Evolutionary conservation across 1,139 yeast genomes (phyloP), one percentile per base, ranked within the genome.

Genomic region (Pichia sp.): DNA sequence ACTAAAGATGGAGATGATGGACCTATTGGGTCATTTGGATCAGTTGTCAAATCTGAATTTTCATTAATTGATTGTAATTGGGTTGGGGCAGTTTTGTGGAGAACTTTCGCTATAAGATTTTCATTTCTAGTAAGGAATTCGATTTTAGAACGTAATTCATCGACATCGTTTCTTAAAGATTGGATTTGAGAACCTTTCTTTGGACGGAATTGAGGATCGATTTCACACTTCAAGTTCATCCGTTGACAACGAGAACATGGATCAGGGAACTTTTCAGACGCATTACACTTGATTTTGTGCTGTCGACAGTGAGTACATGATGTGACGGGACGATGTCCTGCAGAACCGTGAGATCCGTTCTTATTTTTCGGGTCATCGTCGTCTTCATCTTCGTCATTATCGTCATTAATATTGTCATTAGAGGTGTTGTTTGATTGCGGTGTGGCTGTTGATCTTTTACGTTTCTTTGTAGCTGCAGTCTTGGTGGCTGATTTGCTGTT

Each of bases 281-380:
- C 97, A 62, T 91, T 88, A 67, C 98, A 91, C 61, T 85, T 86
- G 67, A 90, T 89, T 67, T 91, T 91, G 63, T 90, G 97, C 63
- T 91, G 97, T 46, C 97, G 81, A 63, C 98, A 91, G 61, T 89
- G 94, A 0, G 96, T 87, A 62, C 98, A 91, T 4, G 96, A 85
- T 0, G 96, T 86, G 2, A 90, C 95, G 0, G 96, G 96, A 47
- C 96, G 70, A 59, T 85, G 91, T 1, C 80, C 81, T 0, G 76
- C 72, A 11, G 62, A 53, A 19, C 56, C 50, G 34, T 55, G 53
- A 6, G 55, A 17, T 31, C 35, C 31, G 32, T 40, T 40, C 18
- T 40, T 42, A 18, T 44, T 43, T 15, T 32, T 40, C 18, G 30
- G 18, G 15, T 32, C 27, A 35, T 42, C 27, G 24, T 11, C 12